Conservation (phyloP, 1,284 basidiomycete genomes). For the Pascua guehoae region DNA sequence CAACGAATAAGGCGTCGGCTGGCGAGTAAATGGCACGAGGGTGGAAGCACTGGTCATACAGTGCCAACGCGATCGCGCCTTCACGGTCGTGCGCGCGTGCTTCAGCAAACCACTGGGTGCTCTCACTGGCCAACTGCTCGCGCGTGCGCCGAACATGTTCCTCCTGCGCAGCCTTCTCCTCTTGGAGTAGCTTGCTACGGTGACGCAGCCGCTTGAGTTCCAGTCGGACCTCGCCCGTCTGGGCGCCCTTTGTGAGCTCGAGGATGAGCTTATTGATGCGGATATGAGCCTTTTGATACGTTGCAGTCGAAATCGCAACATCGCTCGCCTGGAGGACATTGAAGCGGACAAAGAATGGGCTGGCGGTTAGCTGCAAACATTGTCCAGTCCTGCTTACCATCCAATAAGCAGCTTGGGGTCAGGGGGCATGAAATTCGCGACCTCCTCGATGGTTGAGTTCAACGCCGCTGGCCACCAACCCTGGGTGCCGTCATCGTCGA, state of each 20-base stretch:
- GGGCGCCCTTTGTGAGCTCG: conserved; percentile 32
- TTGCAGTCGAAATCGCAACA: conserved; percentile 60
- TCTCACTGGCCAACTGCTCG: conserved; percentile 75
- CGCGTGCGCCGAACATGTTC: conserved; percentile 54
- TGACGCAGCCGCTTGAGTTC: conserved; percentile 28
- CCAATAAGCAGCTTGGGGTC: conserved; percentile 29
- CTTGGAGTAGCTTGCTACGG: conserved; percentile 27
- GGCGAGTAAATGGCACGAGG: conserved; percentile 88
- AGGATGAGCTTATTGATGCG: conserved; percentile 43
- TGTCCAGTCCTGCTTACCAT: neutral
- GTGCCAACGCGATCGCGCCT: conserved; percentile 16
- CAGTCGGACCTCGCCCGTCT: conserved; percentile 10
- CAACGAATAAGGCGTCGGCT: conserved; percentile 92
- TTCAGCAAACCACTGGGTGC: conserved; percentile 80
- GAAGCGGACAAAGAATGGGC: conserved; percentile 83
- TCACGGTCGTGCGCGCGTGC: conserved; percentile 20
- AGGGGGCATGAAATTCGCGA: conserved; percentile 21
- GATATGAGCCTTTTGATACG: conserved; percentile 49
- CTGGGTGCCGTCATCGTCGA: conserved; percentile 11
- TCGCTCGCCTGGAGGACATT: conserved; percentile 92
- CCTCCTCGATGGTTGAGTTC: conserved; percentile 31
- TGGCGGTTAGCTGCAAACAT: conserved; percentile 3
- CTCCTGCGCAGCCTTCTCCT: conserved; percentile 39
- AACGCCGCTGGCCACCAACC: conserved; percentile 36
- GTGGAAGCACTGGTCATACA: conserved; percentile 79